Percentiles rank a stretch among this genome's conserved stretches.
Conservation (phyloP, 2,329 filamentous ascomycete species). For the Fusarium paranaense region DNA sequence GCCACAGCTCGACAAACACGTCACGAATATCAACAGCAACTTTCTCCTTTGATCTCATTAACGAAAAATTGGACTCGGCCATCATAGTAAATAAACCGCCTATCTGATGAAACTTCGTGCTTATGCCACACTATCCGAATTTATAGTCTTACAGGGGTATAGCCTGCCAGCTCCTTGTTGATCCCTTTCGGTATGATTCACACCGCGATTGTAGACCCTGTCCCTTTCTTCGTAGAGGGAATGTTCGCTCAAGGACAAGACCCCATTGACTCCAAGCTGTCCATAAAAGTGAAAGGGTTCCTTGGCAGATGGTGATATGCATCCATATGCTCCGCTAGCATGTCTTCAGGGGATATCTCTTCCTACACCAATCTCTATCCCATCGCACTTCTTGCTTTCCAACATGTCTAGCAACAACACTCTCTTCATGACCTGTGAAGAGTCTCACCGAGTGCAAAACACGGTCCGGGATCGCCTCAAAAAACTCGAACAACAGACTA, state of each 20-base stretch:
- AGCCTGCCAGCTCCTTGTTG: neutral
- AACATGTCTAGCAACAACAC: slow-evolving; percentile 42
- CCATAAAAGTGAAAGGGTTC: neutral
- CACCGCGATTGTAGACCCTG: neutral
- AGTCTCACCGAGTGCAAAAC: slow-evolving; percentile 44
- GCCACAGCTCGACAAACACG: neutral
- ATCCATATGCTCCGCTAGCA: neutral
- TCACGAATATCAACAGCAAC: neutral
- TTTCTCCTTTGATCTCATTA: neutral
- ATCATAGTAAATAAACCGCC: neutral
- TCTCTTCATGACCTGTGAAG: slow-evolving; percentile 48
- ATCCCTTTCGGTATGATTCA: slow-evolving; percentile 4
- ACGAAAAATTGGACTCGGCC: neutral
- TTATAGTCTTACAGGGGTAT: neutral
- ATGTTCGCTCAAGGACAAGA: neutral
- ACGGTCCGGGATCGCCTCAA: slow-evolving; percentile 36
- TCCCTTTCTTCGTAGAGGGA: neutral
- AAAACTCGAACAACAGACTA: slow-evolving; percentile 37
- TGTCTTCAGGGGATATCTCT: neutral
- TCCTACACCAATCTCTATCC: neutral
- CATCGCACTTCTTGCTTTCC: neutral
- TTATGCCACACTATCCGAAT: neutral
- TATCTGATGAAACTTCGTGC: neutral
- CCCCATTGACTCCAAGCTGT: neutral
- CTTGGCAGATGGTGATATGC: neutral